Base-by-base conservation (phyloP, 257 asterid genomes). In the Solanum chiquidenum region DNA sequence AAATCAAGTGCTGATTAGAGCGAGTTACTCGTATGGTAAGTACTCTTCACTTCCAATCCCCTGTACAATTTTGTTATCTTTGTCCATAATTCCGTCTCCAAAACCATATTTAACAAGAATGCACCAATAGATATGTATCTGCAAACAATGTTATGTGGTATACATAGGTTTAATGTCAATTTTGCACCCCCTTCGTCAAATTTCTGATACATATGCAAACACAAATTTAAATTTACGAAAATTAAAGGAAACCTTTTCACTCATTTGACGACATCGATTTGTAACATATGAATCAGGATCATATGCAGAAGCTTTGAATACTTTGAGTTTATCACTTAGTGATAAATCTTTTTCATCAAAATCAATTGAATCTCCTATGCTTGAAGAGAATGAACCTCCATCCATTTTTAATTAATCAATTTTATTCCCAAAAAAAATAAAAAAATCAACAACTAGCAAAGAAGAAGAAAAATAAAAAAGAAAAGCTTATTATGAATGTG, bases 301-400 rank as follows among this genome's bases (percentile, higher is more conserved):
- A 49, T 93, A 96, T 83, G 80, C 60, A 82, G 92, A 73, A 71
- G 95, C 34, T 92, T 95, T 96, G 94, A 96, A 95, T 64, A 89
- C 83, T 89, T 94, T 95, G 90, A 96, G 98, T 90, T 86, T 92
- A 85, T 95, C 98, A 82, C 98, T 88, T 23, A 96, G 94, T 9
- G 97, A 87, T 60, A 90, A 80, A 83, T 95, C 98, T 9, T 83
- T 46, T 31, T 74, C 87, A n/a, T 95, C 98, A 87, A 96, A 94
- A 89, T 96, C 98, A 4, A 86, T 37, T 76, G 95, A 92, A 90
- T 93, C 96, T 66, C 91, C 96, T 69, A 83, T 83, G 86, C 93
- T 91, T 74, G 95, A 90, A 33, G 95, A 91, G 87, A 94, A 91
- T 27, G 99, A 93, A 16, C 88, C 92, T 71, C 89, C 88, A 6